phyloP scores from a whole-genome alignment of 257 asterid genomes.

The Capsicum baccatum region DNA sequence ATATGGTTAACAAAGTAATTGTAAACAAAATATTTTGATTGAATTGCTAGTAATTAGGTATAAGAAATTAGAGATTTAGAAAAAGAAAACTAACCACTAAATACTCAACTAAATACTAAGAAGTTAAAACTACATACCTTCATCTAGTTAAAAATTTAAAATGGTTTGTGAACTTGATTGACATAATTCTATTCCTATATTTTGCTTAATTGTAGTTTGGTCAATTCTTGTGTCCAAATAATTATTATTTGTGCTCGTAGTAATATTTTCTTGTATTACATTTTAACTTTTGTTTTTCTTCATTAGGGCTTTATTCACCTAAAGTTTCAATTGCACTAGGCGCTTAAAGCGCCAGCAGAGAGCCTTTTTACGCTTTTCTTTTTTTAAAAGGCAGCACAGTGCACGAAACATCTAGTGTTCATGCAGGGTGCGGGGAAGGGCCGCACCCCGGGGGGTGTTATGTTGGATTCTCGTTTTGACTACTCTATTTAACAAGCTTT shows the following conservation, averaged over 20 bases:
- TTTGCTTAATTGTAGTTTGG: neutral
- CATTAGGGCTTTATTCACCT: neutral
- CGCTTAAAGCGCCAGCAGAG: neutral
- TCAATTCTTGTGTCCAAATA: slow-evolving; percentile 1
- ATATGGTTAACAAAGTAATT: slow-evolving; percentile 5
- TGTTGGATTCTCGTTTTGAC: neutral
- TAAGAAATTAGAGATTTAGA: neutral
- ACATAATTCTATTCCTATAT: neutral
- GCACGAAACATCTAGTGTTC: neutral
- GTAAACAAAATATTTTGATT: neutral
- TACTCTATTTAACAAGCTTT: neutral
- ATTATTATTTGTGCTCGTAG: neutral
- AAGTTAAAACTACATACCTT: slow-evolving; percentile 10
- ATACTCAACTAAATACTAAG: neutral
- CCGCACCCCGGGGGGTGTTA: neutral
- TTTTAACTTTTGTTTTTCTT: slow-evolving; percentile 6
- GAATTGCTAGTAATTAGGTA: slow-evolving; percentile 1
- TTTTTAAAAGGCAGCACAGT: neutral
- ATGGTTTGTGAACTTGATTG: neutral
- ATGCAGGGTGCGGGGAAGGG: neutral
- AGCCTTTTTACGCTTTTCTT: neutral
- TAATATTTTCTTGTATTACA: neutral
- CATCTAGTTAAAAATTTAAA: neutral
- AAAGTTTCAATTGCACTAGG: neutral
- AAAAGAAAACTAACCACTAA: neutral